Base-by-base conservation (phyloP, 1,284 basidiomycete genomes). In the Cerrena zonata region DNA sequence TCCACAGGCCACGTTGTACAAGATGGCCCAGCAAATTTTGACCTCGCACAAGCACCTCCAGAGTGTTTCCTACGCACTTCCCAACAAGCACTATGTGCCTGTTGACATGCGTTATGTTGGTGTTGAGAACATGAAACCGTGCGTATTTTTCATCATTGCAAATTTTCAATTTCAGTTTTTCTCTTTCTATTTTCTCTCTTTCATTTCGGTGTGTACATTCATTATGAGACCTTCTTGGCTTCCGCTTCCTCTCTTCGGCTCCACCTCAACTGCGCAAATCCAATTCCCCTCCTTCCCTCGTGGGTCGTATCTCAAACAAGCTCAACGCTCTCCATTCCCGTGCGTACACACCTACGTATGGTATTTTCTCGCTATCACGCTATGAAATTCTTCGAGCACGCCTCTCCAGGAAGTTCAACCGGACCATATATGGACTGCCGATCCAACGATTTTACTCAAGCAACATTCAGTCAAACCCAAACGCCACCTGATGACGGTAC, bases 11-110 rank as follows among this genome's bases (percentile, higher is more conserved):
- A 95, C 92, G 42, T 74, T 94, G 52, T 96, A 87, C 79, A 89
- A 88, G 69, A 96, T 96, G 82, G 89, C 79, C 1, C 79, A 88
- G 58, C 75, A 76, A 4, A 77, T 96, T 54, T 71, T 95, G 25
- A 67, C 68, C 4, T 79, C 86, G 63, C 88, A 91, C 64, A 65
- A 66, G 21, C 74, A 74, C 2, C 76, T 96, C 19, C 64, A 76
- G 44, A 70, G 70, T 7, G 86, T 91, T 37, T 76, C 77, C 24
- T 96, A 94, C 70, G 71, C 74, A 45, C 75, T 96, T 25, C 94
- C 94, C 7, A 98, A 98, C 79, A 94, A 93, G 72, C 93, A 95
- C 65, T 95, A 93, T 67, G 80, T 95, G 59, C 87, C 86, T 0
- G 85, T 89, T 47, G 82, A 89, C 65, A 85, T 89, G 86, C 70